Base-by-base conservation (phyloP, 2,329 filamentous ascomycete genomes). In the Pseudonectria buxi region DNA sequence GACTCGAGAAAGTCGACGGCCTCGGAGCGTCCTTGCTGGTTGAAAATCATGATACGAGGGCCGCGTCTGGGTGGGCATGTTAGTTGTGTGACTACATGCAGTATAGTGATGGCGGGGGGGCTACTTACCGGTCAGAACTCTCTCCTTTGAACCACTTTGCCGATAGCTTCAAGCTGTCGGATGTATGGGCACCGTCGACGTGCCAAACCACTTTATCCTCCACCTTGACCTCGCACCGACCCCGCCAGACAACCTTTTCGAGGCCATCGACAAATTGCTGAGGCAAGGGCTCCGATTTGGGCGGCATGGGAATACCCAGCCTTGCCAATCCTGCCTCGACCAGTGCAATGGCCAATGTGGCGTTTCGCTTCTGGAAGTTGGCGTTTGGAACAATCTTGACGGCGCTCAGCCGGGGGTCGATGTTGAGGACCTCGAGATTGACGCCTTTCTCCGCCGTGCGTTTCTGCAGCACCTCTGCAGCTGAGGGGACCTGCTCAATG, bases 171-270 rank as follows among this genome's bases (percentile, higher is more conserved):
- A 98, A 81, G 56, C 88, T 95, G 55, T 96, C 90, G 4, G 83
- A 71, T 0, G 90, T 98, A 61, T 98, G 92, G 3, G 88, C 92
- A 7, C 92, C 89, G 55, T 98, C 92, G 14, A 98, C 76, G 54
- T 89, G 83, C 89, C 90, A 98, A 12, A 70, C 71, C 5, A 94
- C 66, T 3, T 54, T 53, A 3, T 66, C 68, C 41, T 78, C 73
- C 4, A 60, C 47, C 49, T 72, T 76, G 27, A 71, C 63, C 46
- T 82, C 76, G 54, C 89, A 95, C 30, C 92, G 74, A 4, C 90
- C 92, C 27, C 87, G 75, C 66, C 88, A 84, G 3, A 78, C 75
- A 3, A 87, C 83, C 47, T 76, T 64, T 55, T 90, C 80, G 2
- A 98, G 66, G 0, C 88, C 92, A 11, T 74, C 68, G 15, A 78